Base-by-base conservation (phyloP, 1,284 basidiomycete species). In the Cryptococcus amylolentus region DNA sequence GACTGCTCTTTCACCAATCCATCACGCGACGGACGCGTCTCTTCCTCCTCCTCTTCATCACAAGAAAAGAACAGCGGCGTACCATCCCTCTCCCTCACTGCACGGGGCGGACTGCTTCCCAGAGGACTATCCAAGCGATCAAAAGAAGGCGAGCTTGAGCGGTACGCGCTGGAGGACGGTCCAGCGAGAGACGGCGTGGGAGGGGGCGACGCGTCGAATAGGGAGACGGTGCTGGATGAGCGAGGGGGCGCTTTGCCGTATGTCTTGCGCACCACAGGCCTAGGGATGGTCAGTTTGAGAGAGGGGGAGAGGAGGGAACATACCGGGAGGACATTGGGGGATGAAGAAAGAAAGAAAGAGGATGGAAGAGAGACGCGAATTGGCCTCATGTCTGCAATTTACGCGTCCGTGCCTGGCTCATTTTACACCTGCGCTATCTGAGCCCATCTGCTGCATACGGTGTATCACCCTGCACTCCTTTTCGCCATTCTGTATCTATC, bases 261-360 rank as follows among this genome's bases (percentile, higher is more conserved):
- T 28, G 71, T 73, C 48, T 66, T 45, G 18, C 63, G 58, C n/a
- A 68, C 63, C 16, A 53, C 40, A 4, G 68, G 67, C 55, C 69
- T 72, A 55, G 4, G 5, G 6, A 31, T 14, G 40, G 46, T 52
- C 23, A 23, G 55, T 14, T 27, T 31, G 28, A 44, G 46, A 26
- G 40, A 41, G 20, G 26, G 26, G 4, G 35, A 23, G 7, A 18
- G 9, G 26, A 28, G 18, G 20, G 10, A 12, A 45, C 57, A 52
- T 42, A 56, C 57, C 42, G 55, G 18, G 57, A 26, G 37, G 45
- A 27, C 35, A 42, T 14, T 23, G 14, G 31, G 39, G 39, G 4
- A 20, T 48, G 40, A 18, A 49, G 38, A 5, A 45, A 16, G n/a
- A 31, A 51, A 23, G 45, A 23, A 44, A 44, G 27, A 18, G 10